Percentiles rank a stretch among this genome's conserved stretches.
Evolutionary conservation across 2,329 filamentous ascomycete species (phyloP).

Genomic region (Colletotrichum liaoningense): DNA sequence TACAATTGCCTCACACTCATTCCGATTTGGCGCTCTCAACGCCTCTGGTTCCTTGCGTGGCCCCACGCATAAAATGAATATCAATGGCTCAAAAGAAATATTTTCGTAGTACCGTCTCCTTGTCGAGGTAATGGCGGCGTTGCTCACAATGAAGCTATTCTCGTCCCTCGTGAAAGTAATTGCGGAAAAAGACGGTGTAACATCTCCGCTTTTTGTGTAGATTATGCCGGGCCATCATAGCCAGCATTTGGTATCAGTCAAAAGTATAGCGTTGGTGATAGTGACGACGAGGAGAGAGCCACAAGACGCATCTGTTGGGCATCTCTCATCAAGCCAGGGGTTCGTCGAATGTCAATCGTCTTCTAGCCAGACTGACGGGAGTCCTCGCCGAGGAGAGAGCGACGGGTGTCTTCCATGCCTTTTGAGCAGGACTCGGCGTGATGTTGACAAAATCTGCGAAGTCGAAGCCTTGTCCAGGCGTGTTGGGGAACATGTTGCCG

Average conservation of each 20-base stretch:
- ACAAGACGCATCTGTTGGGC: not conserved
- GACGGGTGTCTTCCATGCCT: conserved; percentile 84
- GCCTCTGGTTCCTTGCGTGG: not conserved
- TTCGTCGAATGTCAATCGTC: conserved; percentile 85
- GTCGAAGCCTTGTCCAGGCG: conserved; percentile 87
- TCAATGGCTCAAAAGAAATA: not conserved
- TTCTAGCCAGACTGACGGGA: conserved; percentile 75
- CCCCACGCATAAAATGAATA: not conserved
- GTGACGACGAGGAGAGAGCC: not conserved
- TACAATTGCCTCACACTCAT: not conserved
- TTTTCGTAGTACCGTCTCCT: not conserved
- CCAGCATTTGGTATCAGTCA: conserved; percentile 12
- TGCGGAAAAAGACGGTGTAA: not conserved
- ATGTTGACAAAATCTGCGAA: conserved; percentile 98
- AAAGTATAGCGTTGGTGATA: not conserved
- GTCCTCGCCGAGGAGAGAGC: conserved; percentile 63
- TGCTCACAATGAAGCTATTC: not conserved
- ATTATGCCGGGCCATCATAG: not conserved
- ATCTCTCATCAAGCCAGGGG: conserved; percentile 60
- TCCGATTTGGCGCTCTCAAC: not conserved
- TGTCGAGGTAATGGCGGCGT: not conserved
- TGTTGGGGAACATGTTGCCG: conserved; percentile 76
- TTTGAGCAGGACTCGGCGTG: conserved; percentile 93
- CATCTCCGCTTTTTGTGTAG: not conserved
- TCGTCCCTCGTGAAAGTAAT: not conserved